phyloP scores from a whole-genome alignment of 106 monocot species.

The Gastrodia elata region DNA sequence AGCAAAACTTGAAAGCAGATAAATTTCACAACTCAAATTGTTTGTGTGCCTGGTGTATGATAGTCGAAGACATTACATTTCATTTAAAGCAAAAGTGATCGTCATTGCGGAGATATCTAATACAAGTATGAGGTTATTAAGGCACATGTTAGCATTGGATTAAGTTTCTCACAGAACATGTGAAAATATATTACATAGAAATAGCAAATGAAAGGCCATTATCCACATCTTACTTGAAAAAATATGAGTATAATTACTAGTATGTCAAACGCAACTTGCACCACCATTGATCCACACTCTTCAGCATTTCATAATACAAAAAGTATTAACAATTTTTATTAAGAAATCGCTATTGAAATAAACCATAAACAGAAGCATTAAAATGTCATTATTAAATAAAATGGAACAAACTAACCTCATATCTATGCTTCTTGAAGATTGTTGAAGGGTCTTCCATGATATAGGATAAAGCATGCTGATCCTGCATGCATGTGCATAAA shows the following conservation, averaged over 20 bases:
- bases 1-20: too few species aligned
- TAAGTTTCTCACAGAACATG: neutral
- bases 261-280: neutral
- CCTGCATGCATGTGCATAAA: constrained; percentile 15
- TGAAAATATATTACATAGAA: neutral
- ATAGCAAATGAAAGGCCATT: neutral
- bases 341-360: neutral
- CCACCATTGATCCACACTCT: neutral
- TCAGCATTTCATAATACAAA: neutral
- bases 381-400: neutral
- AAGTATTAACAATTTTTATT: neutral
- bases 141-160: neutral
- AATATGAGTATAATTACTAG: neutral
- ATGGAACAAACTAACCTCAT: constrained; percentile 41
- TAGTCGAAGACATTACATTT: neutral
- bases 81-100: neutral
- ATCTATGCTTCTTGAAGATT: constrained; percentile 46
- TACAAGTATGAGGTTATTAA: neutral
- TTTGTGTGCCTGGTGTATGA: neutral
- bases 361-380: neutral
- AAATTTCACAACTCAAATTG: neutral
- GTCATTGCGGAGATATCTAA: neutral
- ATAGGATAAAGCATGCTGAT: constrained; percentile 33
- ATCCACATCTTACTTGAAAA: neutral
- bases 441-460: constrained; percentile 25